A percentile compares a stretch with the other conserved stretches of the same genome.
Conservation (phyloP, 345 rosid genomes). For the Populus tremula region DNA sequence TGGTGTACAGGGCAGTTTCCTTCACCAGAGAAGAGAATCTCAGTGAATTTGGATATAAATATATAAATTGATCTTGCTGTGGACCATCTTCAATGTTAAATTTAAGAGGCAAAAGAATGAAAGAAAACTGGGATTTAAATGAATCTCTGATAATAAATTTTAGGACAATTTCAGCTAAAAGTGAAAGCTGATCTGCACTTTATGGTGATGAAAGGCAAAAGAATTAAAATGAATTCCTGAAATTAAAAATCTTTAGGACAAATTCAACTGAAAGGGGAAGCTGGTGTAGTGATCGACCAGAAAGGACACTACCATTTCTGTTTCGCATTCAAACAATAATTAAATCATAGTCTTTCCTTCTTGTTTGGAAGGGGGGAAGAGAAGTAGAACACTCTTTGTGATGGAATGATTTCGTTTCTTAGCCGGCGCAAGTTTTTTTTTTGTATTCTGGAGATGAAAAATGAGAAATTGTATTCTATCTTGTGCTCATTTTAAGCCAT, state of each 20-base stretch:
- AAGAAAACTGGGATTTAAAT: neutral
- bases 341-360: neutral
- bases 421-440: too few species aligned
- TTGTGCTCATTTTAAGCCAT: neutral
- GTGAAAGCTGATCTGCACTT: neutral
- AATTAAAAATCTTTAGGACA: too few species aligned
- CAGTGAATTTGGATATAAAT: neutral
- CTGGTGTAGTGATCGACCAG: neutral
- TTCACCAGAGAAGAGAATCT: neutral
- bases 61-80: neutral
- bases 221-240: too few species aligned
- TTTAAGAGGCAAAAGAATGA: neutral
- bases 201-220: too few species aligned
- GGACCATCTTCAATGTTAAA: neutral
- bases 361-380: neutral
- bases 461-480: neutral
- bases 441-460: too few species aligned
- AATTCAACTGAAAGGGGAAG: too few species aligned
- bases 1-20: slow-evolving; percentile 45
- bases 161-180: neutral
- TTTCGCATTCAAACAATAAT: neutral
- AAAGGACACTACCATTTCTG: slow-evolving; percentile 5
- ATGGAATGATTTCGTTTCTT: neutral
- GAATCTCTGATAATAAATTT: neutral
- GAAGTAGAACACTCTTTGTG: neutral